Evolutionary conservation across 495 filamentous ascomycete genomes (phyloP).

Genomic region (Xylaria acuta): DNA sequence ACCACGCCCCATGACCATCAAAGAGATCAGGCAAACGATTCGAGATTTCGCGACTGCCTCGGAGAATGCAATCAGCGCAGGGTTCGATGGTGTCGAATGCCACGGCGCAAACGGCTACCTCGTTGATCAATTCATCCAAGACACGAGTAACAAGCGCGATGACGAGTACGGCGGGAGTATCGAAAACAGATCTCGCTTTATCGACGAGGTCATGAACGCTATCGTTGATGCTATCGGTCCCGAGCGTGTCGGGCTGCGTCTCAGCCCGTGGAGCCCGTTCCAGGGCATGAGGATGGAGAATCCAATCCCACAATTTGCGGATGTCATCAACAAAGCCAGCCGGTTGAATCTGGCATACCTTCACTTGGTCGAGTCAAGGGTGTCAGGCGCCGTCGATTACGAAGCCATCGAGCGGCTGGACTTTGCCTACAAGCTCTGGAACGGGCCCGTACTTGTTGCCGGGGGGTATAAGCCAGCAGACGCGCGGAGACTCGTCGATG

Average conservation of each 20-base stretch:
- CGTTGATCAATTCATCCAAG: conserved; percentile 74
- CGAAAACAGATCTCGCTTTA: conserved; percentile 70
- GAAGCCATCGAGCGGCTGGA: conserved; percentile 27
- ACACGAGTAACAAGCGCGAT: conserved; percentile 63
- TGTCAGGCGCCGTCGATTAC: background rate
- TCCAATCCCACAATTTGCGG: conserved; percentile 62
- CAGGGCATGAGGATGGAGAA: conserved; percentile 63
- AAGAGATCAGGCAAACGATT: conserved; percentile 60
- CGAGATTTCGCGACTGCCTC: conserved; percentile 62
- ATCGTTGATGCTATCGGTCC: conserved; percentile 65
- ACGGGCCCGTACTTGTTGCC: conserved; percentile 37
- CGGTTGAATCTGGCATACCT: conserved; percentile 64
- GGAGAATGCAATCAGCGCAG: conserved; percentile 64
- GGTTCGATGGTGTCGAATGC: conserved; percentile 79
- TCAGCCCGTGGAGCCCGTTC: conserved; percentile 66
- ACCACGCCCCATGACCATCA: conserved; percentile 57
- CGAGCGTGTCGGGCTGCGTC: conserved; percentile 64
- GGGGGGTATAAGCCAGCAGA: conserved; percentile 34
- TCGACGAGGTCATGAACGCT: conserved; percentile 60
- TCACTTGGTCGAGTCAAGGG: conserved; percentile 64
- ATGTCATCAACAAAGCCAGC: conserved; percentile 57
- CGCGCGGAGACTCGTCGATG: conserved; percentile 55
- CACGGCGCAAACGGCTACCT: conserved; percentile 77
- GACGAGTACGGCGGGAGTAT: conserved; percentile 72
- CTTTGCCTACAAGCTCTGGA: conserved; percentile 35